Evolutionary conservation across 257 asterid species (phyloP).

Genomic region (Nicotiana knightiana): DNA sequence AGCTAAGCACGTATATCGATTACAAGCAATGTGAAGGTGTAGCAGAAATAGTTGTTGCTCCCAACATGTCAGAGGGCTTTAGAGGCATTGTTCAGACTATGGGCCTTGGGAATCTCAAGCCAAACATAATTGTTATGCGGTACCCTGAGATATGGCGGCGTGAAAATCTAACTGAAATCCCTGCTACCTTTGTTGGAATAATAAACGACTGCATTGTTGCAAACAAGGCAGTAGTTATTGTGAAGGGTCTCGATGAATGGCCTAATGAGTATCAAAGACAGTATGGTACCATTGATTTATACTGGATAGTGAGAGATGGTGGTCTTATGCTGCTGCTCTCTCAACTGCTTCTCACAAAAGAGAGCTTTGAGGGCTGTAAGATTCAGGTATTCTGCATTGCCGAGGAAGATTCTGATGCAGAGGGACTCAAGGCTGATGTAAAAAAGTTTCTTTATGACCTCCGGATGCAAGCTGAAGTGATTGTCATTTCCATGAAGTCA

Average conservation of each 20-base stretch:
- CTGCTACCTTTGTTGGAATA: slow-evolving; percentile 85
- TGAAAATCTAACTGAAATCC: slow-evolving; percentile 82
- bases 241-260: slow-evolving; percentile 99
- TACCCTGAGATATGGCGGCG: slow-evolving; percentile 99
- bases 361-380: slow-evolving; percentile 93
- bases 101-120: slow-evolving; percentile 99
- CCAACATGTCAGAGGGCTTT: slow-evolving; percentile 91
- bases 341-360: slow-evolving; percentile 90
- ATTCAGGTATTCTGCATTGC: slow-evolving; percentile 97
- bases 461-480: slow-evolving; percentile 97
- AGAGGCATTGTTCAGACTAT: slow-evolving; percentile 94
- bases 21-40: slow-evolving; percentile 97
- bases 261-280: slow-evolving; percentile 96
- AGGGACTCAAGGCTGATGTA: slow-evolving; percentile 82
- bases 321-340: slow-evolving; percentile 97
- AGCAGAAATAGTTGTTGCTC: slow-evolving; percentile 95
- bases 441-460: slow-evolving; percentile 92
- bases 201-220: slow-evolving; percentile 97
- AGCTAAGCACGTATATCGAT: slow-evolving; percentile 80
- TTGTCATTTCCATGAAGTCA: slow-evolving; percentile 88
- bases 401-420: slow-evolving; percentile 96
- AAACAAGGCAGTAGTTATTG: slow-evolving; percentile 93
- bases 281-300: slow-evolving; percentile 87
- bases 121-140: slow-evolving; percentile 89
- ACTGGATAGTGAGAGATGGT: slow-evolving; percentile 99